These are phyloP conservation scores for Gyrodon lividus DNA, from an alignment of 768 basidiomycete genomes.

Conservation along the genomic window DNA sequence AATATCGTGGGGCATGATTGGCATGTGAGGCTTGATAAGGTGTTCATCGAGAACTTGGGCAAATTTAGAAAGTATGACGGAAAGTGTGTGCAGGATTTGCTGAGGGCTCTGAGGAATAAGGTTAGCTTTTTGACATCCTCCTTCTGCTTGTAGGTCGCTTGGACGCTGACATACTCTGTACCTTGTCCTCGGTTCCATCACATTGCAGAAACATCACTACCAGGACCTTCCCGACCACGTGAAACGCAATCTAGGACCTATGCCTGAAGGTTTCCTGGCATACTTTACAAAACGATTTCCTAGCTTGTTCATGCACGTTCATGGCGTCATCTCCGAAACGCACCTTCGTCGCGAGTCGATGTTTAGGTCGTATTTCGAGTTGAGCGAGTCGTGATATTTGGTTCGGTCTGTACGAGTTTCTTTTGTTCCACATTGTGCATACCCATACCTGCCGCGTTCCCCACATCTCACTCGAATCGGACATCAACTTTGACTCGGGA, in stretches of 20 bases:
- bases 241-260: slow-evolving; percentile 81
- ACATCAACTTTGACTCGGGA: not conserved
- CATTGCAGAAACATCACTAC: slow-evolving; percentile 87
- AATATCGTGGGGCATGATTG: slow-evolving; percentile 88
- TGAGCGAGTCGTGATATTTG: slow-evolving; percentile 43
- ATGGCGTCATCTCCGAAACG: slow-evolving; percentile 73
- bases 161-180: slow-evolving; percentile 8
- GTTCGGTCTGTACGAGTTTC: not conserved
- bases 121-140: slow-evolving; percentile 40
- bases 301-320: slow-evolving; percentile 86
- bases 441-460: slow-evolving; percentile 8
- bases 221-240: slow-evolving; percentile 94
- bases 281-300: slow-evolving; percentile 98
- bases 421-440: not conserved
- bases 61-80: slow-evolving; percentile 98
- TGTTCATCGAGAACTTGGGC: slow-evolving; percentile 91
- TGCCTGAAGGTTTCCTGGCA: slow-evolving; percentile 88
- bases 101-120: slow-evolving; percentile 94
- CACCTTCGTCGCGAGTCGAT: slow-evolving; percentile 80
- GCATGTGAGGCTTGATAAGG: slow-evolving; percentile 80
- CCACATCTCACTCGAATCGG: no score
- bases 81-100: slow-evolving; percentile 82
- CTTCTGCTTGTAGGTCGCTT: not conserved
- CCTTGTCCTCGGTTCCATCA: no score
- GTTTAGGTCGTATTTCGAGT: slow-evolving; percentile 88